These are phyloP conservation scores for Saccharomycopsis schoenii DNA, from an alignment of 805 yeast genomes.

Conservation along the genomic window DNA sequence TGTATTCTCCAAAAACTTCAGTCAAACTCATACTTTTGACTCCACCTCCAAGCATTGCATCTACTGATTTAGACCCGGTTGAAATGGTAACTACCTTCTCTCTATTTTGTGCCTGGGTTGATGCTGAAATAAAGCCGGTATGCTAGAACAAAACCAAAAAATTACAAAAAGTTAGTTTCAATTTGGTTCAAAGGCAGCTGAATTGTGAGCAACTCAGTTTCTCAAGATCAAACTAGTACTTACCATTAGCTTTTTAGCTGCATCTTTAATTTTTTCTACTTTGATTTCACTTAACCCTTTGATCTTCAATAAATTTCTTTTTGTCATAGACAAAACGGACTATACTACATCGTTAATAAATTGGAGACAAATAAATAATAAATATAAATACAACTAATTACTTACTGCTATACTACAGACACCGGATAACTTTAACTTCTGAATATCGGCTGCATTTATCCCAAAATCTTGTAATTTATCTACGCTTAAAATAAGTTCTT, in stretches of 20 bases:
- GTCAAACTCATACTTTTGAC: conserved; percentile 68
- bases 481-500: conserved; percentile 1
- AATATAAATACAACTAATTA: conserved; percentile 17
- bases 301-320: conserved; percentile 52
- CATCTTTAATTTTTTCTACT: conserved; percentile 67
- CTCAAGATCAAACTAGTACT: not conserved
- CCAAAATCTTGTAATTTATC: conserved; percentile 57
- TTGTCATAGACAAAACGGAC: conserved; percentile 51
- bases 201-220: too few species aligned
- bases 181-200: not conserved
- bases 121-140: conserved; percentile 66
- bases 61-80: conserved; percentile 64
- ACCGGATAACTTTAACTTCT: conserved; percentile 57
- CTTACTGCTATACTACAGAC: conserved; percentile 57
- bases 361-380: not conserved
- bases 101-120: conserved; percentile 55
- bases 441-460: conserved; percentile 61
- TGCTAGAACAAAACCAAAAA: conserved; percentile 25
- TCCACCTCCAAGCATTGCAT: conserved; percentile 65
- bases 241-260: conserved; percentile 51
- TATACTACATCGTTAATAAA: conserved; percentile 17
- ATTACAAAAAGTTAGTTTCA: not conserved
- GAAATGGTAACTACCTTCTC: conserved; percentile 54
- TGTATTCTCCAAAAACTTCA: conserved; percentile 71
- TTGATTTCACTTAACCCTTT: conserved; percentile 70